A percentile compares a stretch with the other conserved stretches of the same genome.
phyloP scores from a whole-genome alignment of 306 rosid genomes.

The Delonix regia region DNA sequence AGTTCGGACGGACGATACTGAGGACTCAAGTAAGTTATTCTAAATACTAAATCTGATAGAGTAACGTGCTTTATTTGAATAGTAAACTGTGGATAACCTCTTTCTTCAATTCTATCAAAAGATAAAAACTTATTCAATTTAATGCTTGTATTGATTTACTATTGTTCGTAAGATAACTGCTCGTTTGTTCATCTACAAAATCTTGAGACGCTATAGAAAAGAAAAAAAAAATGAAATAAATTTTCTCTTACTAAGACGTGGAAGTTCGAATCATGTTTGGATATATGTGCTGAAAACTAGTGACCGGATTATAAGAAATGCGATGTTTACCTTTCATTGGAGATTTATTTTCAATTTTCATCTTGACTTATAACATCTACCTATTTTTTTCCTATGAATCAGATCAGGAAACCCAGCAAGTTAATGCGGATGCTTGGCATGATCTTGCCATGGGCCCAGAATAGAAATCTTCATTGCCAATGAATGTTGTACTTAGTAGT shows the following conservation, averaged over 20 bases:
- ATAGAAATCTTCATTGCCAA: conserved; percentile 21
- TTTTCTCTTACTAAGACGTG: neutral
- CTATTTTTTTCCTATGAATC: conserved; percentile 21
- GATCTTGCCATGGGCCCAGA: conserved; percentile 57
- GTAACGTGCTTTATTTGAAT: neutral
- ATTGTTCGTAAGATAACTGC: neutral
- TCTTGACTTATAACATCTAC: conserved; percentile 11
- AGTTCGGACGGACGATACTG: conserved; percentile 74
- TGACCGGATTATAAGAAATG: neutral
- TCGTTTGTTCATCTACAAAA: neutral
- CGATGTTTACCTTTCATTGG: conserved; percentile 10
- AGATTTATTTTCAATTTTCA: conserved; percentile 18
- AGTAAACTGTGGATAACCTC: neutral
- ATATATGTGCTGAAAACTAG: neutral
- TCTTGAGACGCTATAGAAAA: neutral
- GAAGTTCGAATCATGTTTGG: neutral
- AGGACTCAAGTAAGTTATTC: conserved; percentile 69
- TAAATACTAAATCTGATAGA: neutral
- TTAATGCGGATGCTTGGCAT: conserved; percentile 52
- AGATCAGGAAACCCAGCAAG: conserved; percentile 55
- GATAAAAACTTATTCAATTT: neutral
- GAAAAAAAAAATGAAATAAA: neutral
- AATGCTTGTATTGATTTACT: neutral
- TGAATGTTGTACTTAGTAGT: conserved; percentile 17
- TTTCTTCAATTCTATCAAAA: neutral